Conservation (phyloP, 495 filamentous ascomycete species). For the Amorphotheca resinae region DNA sequence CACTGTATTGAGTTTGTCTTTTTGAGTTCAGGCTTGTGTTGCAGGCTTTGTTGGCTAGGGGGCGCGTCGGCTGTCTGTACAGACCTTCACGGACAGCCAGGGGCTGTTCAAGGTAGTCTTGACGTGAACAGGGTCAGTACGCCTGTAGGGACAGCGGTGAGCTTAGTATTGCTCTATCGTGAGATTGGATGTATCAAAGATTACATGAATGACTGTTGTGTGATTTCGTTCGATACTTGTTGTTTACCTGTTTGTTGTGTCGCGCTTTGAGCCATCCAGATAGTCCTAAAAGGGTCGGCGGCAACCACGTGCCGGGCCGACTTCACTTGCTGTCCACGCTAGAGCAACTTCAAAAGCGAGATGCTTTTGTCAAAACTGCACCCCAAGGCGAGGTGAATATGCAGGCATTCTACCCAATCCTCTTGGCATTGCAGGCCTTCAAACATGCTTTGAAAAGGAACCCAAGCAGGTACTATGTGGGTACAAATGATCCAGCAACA, state of each 20-base stretch:
- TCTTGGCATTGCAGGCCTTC: too few relatives aligned
- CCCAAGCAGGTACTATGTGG: too few relatives aligned
- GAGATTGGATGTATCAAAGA: neutral
- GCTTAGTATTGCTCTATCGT: neutral
- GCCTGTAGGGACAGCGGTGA: neutral
- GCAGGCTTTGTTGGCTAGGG: neutral
- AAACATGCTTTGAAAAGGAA: too few relatives aligned
- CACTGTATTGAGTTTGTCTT: neutral
- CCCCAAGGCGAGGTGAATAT: too few relatives aligned
- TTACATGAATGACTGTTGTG: neutral
- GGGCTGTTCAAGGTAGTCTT: neutral
- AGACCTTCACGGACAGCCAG: neutral
- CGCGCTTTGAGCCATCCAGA: too few relatives aligned
- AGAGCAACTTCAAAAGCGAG: too few relatives aligned
- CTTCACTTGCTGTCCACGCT: too few relatives aligned
- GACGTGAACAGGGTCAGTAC: neutral
- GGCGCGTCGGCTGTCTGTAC: neutral
- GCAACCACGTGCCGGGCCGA: too few relatives aligned
- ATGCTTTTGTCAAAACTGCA: too few relatives aligned
- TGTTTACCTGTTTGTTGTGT: neutral
- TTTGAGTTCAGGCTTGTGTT: neutral
- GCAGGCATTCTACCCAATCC: too few relatives aligned
- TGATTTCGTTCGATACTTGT: neutral
- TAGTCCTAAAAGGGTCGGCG: too few relatives aligned
- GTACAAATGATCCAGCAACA: too few relatives aligned